Evolutionary conservation across 2,329 filamentous ascomycete genomes (phyloP), one percentile per base, ranked within the genome.

Genomic region (Gaeumannomyces sp.): DNA sequence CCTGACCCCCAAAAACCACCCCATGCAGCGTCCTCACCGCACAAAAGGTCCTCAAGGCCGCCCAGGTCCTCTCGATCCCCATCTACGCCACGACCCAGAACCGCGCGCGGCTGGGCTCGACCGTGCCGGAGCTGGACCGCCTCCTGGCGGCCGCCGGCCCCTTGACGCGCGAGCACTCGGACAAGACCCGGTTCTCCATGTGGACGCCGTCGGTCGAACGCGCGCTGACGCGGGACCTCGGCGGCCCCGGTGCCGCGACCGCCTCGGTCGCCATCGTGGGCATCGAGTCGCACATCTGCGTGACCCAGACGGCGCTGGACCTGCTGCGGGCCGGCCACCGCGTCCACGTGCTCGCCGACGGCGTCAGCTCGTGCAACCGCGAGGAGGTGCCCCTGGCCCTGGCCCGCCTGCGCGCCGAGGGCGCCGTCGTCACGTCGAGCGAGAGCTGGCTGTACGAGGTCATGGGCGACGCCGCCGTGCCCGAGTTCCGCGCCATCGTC

Each of bases 111-210:
- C 88, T 98, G 4, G 94, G 95, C 72, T 82, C 86, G 67, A 96
- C 91, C 38, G 91, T 95, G 67, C 72, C 87, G 4, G 88, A 95
- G 73, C 85, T 98, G 28, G 76, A 81, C 66, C 72, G 79, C 6
- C 77, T 83, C 60, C 81, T 89, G 64, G 72, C 81, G 65, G 72
- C 77, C 56, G 84, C 85, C 1, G 73, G 81, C 60, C 80, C 81
- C 38, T 82, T 70, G n/a, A 64, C 72, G 63, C 66, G 66, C 19
- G 66, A 78, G 56, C 78, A 91, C 71, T 79, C 85, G 70, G 94
- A 98, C 82, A 98, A 98, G 80, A 94, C 92, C 6, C 83, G 85
- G 62, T 98, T 98, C 81, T 92, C 88, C 73, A 98, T 98, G 93
- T 83, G 87, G 74, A 86, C 90, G 2, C 89, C 92, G 0, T 81